Conservation (phyloP, 2,329 filamentous ascomycete species). For the Aspergillus fumigatus region DNA sequence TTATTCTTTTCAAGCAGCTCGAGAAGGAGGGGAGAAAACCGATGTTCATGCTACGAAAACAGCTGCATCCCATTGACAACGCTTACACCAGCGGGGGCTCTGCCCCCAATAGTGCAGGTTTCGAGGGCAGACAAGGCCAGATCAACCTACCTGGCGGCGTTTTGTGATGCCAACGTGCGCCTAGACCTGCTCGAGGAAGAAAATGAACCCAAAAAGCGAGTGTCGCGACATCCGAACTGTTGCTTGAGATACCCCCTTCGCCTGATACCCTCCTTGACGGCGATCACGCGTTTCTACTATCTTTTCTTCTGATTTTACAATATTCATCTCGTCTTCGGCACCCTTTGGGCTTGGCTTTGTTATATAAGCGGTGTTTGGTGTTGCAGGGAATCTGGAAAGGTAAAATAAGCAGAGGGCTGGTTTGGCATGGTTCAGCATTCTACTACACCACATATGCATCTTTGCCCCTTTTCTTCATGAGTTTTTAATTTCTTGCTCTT, state of each 20-base stretch:
- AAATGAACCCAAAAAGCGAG: background rate
- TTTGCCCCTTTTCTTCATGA: background rate
- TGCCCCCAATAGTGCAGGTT: conserved; percentile 30
- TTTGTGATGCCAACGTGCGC: conserved; percentile 16
- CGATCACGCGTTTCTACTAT: background rate
- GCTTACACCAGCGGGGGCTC: conserved; percentile 18
- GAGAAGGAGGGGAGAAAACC: conserved; percentile 97
- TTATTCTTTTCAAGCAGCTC: conserved; percentile 95
- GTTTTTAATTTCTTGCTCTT: background rate
- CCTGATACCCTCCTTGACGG: background rate
- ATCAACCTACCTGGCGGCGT: conserved; percentile 32
- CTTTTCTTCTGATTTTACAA: background rate
- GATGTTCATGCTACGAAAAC: conserved; percentile 92
- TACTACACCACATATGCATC: background rate
- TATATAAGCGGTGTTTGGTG: conserved; percentile 4
- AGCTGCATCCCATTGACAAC: conserved; percentile 50
- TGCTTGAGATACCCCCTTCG: conserved; percentile 19
- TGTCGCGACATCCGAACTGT: conserved; percentile 4
- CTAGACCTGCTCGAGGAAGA: conserved; percentile 2
- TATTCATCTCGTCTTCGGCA: background rate
- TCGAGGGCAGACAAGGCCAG: conserved; percentile 25
- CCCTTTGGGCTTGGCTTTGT: background rate
- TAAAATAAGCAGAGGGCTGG: background rate
- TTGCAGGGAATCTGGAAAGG: background rate
- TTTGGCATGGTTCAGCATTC: background rate